Conservation (phyloP, 208 protist species). For the Trypanosomatidae sp. region DNA sequence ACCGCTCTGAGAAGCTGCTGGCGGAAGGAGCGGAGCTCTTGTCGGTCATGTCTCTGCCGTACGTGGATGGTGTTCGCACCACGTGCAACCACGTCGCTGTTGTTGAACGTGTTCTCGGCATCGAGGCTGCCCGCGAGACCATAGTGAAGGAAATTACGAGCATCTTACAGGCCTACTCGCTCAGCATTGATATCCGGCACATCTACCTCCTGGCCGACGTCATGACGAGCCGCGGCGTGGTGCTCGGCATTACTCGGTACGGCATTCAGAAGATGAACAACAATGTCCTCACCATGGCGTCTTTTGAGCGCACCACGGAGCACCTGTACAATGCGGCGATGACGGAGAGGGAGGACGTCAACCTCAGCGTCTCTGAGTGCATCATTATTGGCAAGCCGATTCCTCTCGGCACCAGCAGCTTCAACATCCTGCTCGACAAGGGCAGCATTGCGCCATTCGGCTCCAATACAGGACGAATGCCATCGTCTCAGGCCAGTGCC, state of each 20-base stretch:
- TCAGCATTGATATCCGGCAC: constrained; percentile 98
- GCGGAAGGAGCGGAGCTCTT: constrained; percentile 94
- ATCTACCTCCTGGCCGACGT: constrained; percentile 98
- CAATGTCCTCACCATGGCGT: constrained; percentile 98
- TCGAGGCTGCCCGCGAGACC: constrained; percentile 96
- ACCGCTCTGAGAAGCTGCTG: constrained; percentile 75
- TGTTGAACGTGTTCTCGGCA: constrained; percentile 95
- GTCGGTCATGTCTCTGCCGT: constrained; percentile 95
- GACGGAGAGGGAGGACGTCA: constrained; percentile 78
- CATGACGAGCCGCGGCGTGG: constrained; percentile 98
- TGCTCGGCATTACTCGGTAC: constrained; percentile 99
- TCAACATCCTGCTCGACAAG: constrained; percentile 78
- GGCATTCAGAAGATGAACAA: constrained; percentile 99
- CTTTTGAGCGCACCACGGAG: constrained; percentile 99
- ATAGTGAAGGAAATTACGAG: constrained; percentile 98
- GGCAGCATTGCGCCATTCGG: constrained; percentile 26
- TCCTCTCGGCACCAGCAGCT: constrained; percentile 96
- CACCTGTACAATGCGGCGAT: constrained; percentile 99
- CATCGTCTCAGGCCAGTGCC: background rate
- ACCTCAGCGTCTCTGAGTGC: constrained; percentile 95
- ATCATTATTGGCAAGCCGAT: constrained; percentile 99
- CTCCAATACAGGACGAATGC: constrained; percentile 17
- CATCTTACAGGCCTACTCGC: constrained; percentile 96
- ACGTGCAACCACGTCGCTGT: constrained; percentile 98
- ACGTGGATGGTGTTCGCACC: constrained; percentile 91